Percentiles rank a stretch among this genome's conserved stretches.
phyloP scores from a whole-genome alignment of 2,329 filamentous ascomycete species.

The Fusarium veterinarium region DNA sequence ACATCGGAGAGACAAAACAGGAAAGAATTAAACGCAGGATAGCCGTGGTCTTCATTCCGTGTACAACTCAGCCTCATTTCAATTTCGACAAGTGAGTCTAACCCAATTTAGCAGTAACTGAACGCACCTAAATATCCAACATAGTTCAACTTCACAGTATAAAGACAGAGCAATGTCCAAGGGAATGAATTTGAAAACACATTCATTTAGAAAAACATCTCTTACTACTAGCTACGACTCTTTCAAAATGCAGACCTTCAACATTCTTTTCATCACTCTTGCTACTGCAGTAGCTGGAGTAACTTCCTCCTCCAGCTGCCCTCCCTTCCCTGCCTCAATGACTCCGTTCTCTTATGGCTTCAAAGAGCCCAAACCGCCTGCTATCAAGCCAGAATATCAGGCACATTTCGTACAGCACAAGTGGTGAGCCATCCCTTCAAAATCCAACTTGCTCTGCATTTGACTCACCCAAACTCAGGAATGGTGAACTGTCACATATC shows the following conservation, averaged over 20 bases:
- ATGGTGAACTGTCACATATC: constrained; percentile 53
- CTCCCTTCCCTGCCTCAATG: constrained; percentile 44
- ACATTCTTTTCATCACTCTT: not conserved
- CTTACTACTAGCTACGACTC: rapidly evolving
- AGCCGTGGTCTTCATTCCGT: not conserved
- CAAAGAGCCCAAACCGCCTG: constrained; percentile 48
- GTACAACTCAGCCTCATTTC: not conserved
- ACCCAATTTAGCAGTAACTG: constrained; percentile 1
- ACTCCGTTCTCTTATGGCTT: constrained; percentile 48
- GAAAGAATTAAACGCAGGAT: not conserved
- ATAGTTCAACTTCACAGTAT: not conserved
- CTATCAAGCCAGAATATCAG: constrained; percentile 47
- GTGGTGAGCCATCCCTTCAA: constrained; percentile 40
- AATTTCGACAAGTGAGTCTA: not conserved
- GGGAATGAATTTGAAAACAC: rapidly evolving
- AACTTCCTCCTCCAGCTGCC: constrained; percentile 8
- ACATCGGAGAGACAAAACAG: not conserved
- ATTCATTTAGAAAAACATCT: not conserved
- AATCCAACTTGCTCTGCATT: rapidly evolving
- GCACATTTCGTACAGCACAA: constrained; percentile 54
- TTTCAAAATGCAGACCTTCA: not conserved
- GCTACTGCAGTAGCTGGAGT: not conserved
- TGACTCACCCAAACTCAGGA: constrained; percentile 40
- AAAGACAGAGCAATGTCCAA: not conserved
- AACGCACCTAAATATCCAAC: not conserved